Percentiles rank a stretch among this genome's conserved stretches.
Conservation (phyloP, 352 stramenopile species). For the Globisporangium yorkense region DNA sequence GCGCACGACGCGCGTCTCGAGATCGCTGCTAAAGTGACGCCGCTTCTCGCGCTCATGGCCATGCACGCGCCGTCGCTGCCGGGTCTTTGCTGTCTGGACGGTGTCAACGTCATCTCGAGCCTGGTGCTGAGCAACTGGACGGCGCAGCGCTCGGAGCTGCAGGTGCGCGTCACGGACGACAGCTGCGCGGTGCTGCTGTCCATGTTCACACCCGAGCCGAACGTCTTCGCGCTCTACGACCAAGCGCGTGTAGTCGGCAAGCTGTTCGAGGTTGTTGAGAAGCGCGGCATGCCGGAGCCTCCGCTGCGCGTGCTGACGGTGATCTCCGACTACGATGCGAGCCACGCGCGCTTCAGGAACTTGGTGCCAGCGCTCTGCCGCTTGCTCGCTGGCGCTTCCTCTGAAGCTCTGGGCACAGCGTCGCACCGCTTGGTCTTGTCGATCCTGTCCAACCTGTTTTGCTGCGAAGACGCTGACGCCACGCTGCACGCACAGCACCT, state of each 20-base stretch:
- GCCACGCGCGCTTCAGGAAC: slow-evolving; percentile 30
- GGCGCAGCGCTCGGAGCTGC: neutral
- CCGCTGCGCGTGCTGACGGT: slow-evolving; percentile 43
- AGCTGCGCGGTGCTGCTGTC: slow-evolving; percentile 40
- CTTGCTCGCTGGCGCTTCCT: slow-evolving; percentile 8
- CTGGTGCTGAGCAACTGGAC: slow-evolving; percentile 20
- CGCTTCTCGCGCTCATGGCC: slow-evolving; percentile 45
- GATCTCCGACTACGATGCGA: slow-evolving; percentile 28
- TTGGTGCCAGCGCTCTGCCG: slow-evolving; percentile 24
- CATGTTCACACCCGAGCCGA: slow-evolving; percentile 39
- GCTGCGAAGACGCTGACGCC: slow-evolving; percentile 13
- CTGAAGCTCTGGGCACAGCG: slow-evolving; percentile 4
- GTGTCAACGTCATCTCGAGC: slow-evolving; percentile 29
- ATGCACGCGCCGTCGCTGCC: slow-evolving; percentile 36
- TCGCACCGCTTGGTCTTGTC: slow-evolving; percentile 32
- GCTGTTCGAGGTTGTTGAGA: slow-evolving; percentile 40
- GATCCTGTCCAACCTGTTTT: slow-evolving; percentile 63
- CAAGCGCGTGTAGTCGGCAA: slow-evolving; percentile 37
- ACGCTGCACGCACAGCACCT: slow-evolving; percentile 6
- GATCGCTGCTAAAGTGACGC: slow-evolving; percentile 36
- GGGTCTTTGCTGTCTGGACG: slow-evolving; percentile 36
- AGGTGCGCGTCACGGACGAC: slow-evolving; percentile 33
- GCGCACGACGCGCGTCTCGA: slow-evolving; percentile 9
- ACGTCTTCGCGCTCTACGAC: slow-evolving; percentile 37
- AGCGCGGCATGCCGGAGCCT: slow-evolving; percentile 25